phyloP scores from a whole-genome alignment of 306 rosid species.

The Boehmeria nivea region DNA sequence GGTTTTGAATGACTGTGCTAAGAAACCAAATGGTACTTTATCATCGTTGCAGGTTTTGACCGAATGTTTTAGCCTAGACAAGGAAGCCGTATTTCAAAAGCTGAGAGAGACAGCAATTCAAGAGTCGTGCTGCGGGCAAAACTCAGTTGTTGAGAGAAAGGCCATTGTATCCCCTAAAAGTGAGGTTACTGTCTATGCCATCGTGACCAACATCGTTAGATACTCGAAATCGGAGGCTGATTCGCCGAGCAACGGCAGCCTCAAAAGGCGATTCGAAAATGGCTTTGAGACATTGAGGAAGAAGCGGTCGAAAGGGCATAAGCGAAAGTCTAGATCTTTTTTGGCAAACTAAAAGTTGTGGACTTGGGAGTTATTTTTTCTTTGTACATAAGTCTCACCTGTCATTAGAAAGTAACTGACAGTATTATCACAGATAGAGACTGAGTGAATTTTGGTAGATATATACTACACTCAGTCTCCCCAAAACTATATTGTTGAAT shows the following conservation, averaged over 20 bases:
- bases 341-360: slow-evolving; percentile 21
- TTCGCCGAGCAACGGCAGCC: slow-evolving; percentile 46
- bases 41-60: slow-evolving; percentile 45
- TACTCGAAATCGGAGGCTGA: slow-evolving; percentile 38
- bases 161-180: slow-evolving; percentile 44
- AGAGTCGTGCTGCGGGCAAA: slow-evolving; percentile 71
- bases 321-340: slow-evolving; percentile 35
- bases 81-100: slow-evolving; percentile 58
- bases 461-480: slow-evolving; percentile 46
- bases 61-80: slow-evolving; percentile 53
- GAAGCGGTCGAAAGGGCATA: slow-evolving; percentile 68
- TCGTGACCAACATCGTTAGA: slow-evolving; percentile 63
- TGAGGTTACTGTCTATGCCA: slow-evolving; percentile 55
- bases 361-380: slow-evolving; percentile 27
- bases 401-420: slow-evolving; percentile 27
- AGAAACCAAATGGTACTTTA: neutral
- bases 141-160: slow-evolving; percentile 60
- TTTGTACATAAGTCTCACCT: slow-evolving; percentile 26
- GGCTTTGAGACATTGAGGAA: slow-evolving; percentile 58
- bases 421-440: slow-evolving; percentile 24
- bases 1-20: too few relatives aligned
- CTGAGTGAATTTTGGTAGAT: slow-evolving; percentile 95
- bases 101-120: slow-evolving; percentile 57
- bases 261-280: slow-evolving; percentile 39
- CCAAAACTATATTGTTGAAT: slow-evolving; percentile 5